phyloP scores from a whole-genome alignment of 2,329 filamentous ascomycete genomes.

The Sphaceloma murrayae region DNA sequence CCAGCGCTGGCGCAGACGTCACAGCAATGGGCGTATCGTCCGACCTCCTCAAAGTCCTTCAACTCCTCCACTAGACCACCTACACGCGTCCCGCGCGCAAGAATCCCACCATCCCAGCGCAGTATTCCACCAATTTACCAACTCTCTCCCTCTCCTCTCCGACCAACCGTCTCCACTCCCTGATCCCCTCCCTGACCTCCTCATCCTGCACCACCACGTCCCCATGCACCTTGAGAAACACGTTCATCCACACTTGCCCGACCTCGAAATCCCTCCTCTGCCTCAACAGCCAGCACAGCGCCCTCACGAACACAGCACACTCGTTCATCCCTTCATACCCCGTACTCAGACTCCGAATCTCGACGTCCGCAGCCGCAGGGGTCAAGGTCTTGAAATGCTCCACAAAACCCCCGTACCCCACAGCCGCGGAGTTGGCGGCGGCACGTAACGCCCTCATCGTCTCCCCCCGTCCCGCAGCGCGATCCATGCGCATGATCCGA shows the following conservation, averaged over 20 bases:
- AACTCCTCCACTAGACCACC: slow-evolving; percentile 44
- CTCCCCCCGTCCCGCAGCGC: slow-evolving; percentile 21
- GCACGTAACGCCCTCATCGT: slow-evolving; percentile 43
- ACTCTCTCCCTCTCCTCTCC: slow-evolving; percentile 59
- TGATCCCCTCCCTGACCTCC: slow-evolving; percentile 50
- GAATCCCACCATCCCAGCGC: slow-evolving; percentile 48
- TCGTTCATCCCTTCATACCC: slow-evolving; percentile 47
- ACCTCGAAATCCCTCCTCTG: slow-evolving; percentile 79
- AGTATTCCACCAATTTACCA: slow-evolving; percentile 73
- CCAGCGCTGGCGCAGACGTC: slow-evolving; percentile 73
- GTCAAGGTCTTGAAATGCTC: slow-evolving; percentile 69
- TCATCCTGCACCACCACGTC: slow-evolving; percentile 46
- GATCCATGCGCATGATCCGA: slow-evolving; percentile 25
- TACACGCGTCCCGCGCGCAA: slow-evolving; percentile 21
- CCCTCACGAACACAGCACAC: slow-evolving; percentile 68
- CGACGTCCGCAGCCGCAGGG: slow-evolving; percentile 79
- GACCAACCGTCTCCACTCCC: slow-evolving; percentile 50
- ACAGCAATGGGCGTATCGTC: slow-evolving; percentile 97
- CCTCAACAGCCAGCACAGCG: slow-evolving; percentile 60
- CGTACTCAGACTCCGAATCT: slow-evolving; percentile 66
- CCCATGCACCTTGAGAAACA: slow-evolving; percentile 73
- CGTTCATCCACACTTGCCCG: slow-evolving; percentile 93
- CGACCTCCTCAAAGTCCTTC: slow-evolving; percentile 81
- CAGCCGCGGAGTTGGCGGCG: slow-evolving; percentile 38
- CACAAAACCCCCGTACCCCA: slow-evolving; percentile 60